phyloP scores from a whole-genome alignment of 202 grass and related monocot species.

The Schoenoplectus triqueter region DNA sequence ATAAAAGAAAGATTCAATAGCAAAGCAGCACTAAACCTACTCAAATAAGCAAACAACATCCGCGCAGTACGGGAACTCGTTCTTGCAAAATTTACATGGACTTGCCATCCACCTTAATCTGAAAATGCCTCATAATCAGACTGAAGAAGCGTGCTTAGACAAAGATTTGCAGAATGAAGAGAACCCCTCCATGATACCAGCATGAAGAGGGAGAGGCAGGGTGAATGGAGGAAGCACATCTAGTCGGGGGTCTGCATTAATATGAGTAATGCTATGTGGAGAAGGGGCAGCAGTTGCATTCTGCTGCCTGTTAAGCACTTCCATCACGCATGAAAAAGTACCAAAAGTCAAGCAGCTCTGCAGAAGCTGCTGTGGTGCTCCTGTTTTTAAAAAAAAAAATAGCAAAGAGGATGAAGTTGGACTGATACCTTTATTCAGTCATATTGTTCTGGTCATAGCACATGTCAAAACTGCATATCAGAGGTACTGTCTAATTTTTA shows the following conservation, averaged over 20 bases:
- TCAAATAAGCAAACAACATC: neutral
- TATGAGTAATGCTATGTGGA: neutral
- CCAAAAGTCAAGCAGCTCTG: slow-evolving; percentile 79
- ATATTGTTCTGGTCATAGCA: too few species aligned
- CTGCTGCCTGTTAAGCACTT: slow-evolving; percentile 86
- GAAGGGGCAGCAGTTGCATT: slow-evolving; percentile 54
- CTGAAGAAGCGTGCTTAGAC: slow-evolving; percentile 40
- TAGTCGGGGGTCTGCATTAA: slow-evolving; percentile 23
- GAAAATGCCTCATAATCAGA: slow-evolving; percentile 15
- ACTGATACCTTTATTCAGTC: neutral
- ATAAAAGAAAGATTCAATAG: slow-evolving; percentile 8
- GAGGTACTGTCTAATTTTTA: neutral
- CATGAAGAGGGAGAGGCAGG: slow-evolving; percentile 57
- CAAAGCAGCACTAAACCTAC: slow-evolving; percentile 37
- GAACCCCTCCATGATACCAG: slow-evolving; percentile 54
- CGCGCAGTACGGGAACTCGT: neutral
- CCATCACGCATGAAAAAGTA: slow-evolving; percentile 81
- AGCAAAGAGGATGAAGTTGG: neutral
- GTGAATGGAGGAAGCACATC: slow-evolving; percentile 59
- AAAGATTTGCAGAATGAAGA: slow-evolving; percentile 54
- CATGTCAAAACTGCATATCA: too few species aligned
- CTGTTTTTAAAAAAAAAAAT: slow-evolving; percentile 45
- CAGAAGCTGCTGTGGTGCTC: slow-evolving; percentile 70
- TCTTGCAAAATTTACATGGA: slow-evolving; percentile 41
- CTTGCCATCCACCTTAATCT: neutral